A percentile compares a stretch with the other conserved stretches of the same genome.
These are phyloP conservation scores for Galerina sulciceps DNA, from an alignment of 768 basidiomycete species.

Conservation along the genomic window DNA sequence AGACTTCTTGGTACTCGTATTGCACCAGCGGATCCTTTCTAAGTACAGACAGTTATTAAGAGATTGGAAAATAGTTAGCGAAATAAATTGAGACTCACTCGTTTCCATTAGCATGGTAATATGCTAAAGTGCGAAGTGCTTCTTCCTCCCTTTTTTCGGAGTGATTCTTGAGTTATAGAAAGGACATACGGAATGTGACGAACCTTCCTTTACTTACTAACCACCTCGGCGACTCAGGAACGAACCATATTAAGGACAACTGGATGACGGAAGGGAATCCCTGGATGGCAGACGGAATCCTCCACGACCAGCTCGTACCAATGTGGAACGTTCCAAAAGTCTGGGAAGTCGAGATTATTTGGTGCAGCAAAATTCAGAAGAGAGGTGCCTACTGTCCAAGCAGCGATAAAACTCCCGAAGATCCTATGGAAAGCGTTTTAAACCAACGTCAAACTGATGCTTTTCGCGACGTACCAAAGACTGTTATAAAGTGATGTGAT, in stretches of 20 bases:
- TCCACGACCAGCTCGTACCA: background rate
- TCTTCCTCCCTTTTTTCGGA: constrained; percentile 38
- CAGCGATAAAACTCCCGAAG: too few relatives aligned
- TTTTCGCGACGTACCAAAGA: too few relatives aligned
- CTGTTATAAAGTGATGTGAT: too few relatives aligned
- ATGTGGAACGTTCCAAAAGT: constrained; percentile 2
- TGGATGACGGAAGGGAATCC: background rate
- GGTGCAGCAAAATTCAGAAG: too few relatives aligned
- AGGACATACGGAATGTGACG: background rate
- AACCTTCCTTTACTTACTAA: constrained; percentile 62
- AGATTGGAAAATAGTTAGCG: too few relatives aligned
- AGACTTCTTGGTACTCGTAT: constrained; percentile 70
- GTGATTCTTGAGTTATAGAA: background rate
- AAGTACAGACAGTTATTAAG: too few relatives aligned
- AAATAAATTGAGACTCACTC: too few relatives aligned
- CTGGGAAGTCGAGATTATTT: too few relatives aligned
- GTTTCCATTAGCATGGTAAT: constrained; percentile 58
- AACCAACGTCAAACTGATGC: too few relatives aligned
- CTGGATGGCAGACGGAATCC: background rate
- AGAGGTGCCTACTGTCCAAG: too few relatives aligned
- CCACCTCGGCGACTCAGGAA: constrained; percentile 17
- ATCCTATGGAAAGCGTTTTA: too few relatives aligned
- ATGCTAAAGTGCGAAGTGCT: constrained; percentile 52
- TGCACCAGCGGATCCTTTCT: constrained; percentile 58
- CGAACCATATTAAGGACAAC: background rate